Conservation (phyloP, 2,329 filamentous ascomycete genomes). For the Graphilbum ipis-grandicollis region DNA sequence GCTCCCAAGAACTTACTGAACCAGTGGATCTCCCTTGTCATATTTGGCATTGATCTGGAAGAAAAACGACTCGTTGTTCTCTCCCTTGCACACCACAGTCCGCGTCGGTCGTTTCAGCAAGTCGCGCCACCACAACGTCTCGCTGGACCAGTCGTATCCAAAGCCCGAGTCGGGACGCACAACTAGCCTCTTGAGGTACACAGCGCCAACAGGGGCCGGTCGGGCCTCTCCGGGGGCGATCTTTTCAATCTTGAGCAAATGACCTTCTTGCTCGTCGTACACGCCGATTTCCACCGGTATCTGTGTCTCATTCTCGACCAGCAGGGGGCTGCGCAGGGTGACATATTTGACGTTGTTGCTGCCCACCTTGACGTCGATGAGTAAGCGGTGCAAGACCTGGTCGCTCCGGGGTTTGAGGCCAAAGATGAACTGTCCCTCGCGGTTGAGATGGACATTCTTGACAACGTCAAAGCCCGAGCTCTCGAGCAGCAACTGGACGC, state of each 20-base stretch:
- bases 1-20: conserved; percentile 33
- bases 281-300: conserved; percentile 90
- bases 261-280: conserved; percentile 70
- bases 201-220: conserved; percentile 82
- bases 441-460: conserved; percentile 72
- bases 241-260: conserved; percentile 94
- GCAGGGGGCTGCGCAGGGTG: conserved; percentile 76
- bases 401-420: conserved; percentile 77
- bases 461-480: conserved; percentile 88
- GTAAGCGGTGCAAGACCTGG: conserved; percentile 67
- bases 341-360: conserved; percentile 96
- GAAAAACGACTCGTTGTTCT: conserved; percentile 80
- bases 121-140: conserved; percentile 85
- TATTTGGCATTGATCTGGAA: conserved; percentile 86
- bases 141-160: conserved; percentile 86
- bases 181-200: conserved; percentile 74
- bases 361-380: conserved; percentile 85
- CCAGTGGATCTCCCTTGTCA: conserved; percentile 68
- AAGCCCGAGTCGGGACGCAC: conserved; percentile 90
- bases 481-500: conserved; percentile 71
- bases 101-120: conserved; percentile 68
- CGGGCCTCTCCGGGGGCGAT: conserved; percentile 80
- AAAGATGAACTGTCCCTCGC: conserved; percentile 89
- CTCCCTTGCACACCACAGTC: conserved; percentile 77
- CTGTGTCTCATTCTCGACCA: conserved; percentile 92